A percentile compares a stretch with the other conserved stretches of the same genome.
phyloP scores from a whole-genome alignment of 2,329 filamentous ascomycete genomes.

The Scytalidium sp. region DNA sequence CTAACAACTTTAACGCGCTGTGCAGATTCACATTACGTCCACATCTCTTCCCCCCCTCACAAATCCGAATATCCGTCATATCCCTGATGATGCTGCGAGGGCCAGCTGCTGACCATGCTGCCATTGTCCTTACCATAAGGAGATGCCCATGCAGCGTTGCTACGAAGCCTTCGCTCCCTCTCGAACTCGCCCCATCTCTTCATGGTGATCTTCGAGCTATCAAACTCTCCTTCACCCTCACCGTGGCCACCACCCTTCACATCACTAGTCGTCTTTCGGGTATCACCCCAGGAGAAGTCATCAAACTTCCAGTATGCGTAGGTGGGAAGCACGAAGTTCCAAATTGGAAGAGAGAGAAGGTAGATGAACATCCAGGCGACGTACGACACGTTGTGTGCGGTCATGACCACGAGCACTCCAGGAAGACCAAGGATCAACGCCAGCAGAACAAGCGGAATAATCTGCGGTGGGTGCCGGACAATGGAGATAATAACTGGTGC shows the following conservation, averaged over 20 bases:
- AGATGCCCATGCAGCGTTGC: slow-evolving; percentile 12
- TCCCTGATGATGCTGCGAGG: slow-evolving; percentile 5
- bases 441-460: slow-evolving; percentile 87
- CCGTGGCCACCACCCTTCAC: slow-evolving; percentile 77
- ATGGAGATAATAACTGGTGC: slow-evolving; percentile 78
- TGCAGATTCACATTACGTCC: not conserved
- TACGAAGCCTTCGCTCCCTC: slow-evolving; percentile 49
- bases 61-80: slow-evolving; percentile 24
- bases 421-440: slow-evolving; percentile 91
- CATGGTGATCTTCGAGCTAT: slow-evolving; percentile 99
- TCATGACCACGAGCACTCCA: slow-evolving; percentile 85
- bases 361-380: slow-evolving; percentile 98
- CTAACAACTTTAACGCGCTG: not conserved
- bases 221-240: slow-evolving; percentile 92
- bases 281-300: slow-evolving; percentile 99
- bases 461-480: slow-evolving; percentile 69
- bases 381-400: slow-evolving; percentile 89
- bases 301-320: slow-evolving; percentile 99
- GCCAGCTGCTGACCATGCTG: slow-evolving; percentile 8
- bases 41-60: not conserved
- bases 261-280: slow-evolving; percentile 89
- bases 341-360: slow-evolving; percentile 85
- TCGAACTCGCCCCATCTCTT: slow-evolving; percentile 98
- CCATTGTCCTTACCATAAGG: slow-evolving; percentile 17
- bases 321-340: slow-evolving; percentile 92